These are phyloP conservation scores for Chalciporus piperatus DNA, from an alignment of 768 basidiomycete species.

Conservation along the genomic window DNA sequence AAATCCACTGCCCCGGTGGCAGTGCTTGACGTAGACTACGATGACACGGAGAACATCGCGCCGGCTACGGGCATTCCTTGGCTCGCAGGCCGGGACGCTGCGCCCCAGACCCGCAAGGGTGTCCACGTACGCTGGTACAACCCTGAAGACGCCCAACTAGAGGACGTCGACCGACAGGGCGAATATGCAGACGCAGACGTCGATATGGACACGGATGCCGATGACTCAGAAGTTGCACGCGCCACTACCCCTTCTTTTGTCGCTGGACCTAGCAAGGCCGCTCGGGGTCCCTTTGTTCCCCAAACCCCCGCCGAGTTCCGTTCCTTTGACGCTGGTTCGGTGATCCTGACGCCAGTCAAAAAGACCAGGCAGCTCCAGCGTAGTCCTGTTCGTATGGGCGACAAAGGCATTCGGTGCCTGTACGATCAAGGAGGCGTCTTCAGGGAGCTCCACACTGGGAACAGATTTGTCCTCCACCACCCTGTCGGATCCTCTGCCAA, in stretches of 20 bases:
- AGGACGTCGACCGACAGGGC: neutral
- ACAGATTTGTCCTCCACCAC: slow-evolving; percentile 21
- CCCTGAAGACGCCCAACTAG: neutral
- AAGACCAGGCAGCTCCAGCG: slow-evolving; percentile 24
- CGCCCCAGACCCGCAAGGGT: neutral
- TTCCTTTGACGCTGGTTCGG: slow-evolving; percentile 30
- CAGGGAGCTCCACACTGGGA: slow-evolving; percentile 10
- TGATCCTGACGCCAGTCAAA: slow-evolving; percentile 29
- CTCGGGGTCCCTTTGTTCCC: slow-evolving; percentile 4
- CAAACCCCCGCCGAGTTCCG: slow-evolving; percentile 20
- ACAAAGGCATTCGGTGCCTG: slow-evolving; percentile 23
- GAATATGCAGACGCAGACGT: neutral
- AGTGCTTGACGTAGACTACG: neutral
- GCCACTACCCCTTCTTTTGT: slow-evolving; percentile 9
- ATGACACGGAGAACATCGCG: neutral
- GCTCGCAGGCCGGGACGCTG: neutral
- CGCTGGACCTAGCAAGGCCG: neutral
- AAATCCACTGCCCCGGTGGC: neutral
- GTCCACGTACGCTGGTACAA: neutral
- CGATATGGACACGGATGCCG: neutral
- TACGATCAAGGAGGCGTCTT: slow-evolving; percentile 14
- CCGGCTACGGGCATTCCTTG: neutral
- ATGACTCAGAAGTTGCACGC: neutral
- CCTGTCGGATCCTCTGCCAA: slow-evolving; percentile 22
- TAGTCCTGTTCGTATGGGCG: slow-evolving; percentile 30